Evolutionary conservation across 2,329 filamentous ascomycete species (phyloP).

Genomic region (Colletotrichum spaethianum): DNA sequence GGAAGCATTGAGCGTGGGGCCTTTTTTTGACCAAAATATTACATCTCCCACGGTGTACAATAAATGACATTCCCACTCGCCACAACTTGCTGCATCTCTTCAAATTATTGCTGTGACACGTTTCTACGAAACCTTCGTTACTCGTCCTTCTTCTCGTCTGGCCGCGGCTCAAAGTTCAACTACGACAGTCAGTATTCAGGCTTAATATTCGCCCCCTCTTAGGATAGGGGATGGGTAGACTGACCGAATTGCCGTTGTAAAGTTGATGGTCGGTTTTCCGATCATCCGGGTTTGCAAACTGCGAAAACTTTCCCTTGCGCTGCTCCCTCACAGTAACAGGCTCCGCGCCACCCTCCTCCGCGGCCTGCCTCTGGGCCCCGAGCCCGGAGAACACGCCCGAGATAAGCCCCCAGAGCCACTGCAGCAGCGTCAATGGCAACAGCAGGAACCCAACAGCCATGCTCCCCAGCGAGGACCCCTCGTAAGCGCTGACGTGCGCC

Average conservation of each 20-base stretch:
- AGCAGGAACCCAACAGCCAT: constrained; percentile 21
- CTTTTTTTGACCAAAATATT: constrained; percentile 4
- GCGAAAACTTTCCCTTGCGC: constrained; percentile 47
- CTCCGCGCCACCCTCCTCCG: constrained; percentile 36
- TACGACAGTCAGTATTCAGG: constrained; percentile 53
- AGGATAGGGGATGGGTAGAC: constrained; percentile 46
- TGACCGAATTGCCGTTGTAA: constrained; percentile 93
- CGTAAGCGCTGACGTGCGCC: constrained; percentile 59
- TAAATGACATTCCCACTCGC: constrained; percentile 41
- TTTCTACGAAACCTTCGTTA: neutral
- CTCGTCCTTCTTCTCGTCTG: constrained; percentile 64
- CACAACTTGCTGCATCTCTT: neutral
- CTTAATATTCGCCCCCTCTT: neutral
- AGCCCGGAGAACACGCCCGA: constrained; percentile 48
- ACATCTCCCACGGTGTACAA: constrained; percentile 42
- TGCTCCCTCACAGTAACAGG: constrained; percentile 46
- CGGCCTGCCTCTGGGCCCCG: constrained; percentile 40
- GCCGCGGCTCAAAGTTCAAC: constrained; percentile 79
- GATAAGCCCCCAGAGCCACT: constrained; percentile 51
- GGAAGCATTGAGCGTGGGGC: constrained; percentile 19
- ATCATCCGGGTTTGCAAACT: constrained; percentile 66
- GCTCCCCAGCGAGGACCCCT: constrained; percentile 43
- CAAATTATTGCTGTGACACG: too few relatives aligned
- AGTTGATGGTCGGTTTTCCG: constrained; percentile 76
- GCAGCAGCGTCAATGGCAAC: constrained; percentile 48